Evolutionary conservation across 805 yeast species (phyloP).

Genomic region (Ogataea ganodermae): DNA sequence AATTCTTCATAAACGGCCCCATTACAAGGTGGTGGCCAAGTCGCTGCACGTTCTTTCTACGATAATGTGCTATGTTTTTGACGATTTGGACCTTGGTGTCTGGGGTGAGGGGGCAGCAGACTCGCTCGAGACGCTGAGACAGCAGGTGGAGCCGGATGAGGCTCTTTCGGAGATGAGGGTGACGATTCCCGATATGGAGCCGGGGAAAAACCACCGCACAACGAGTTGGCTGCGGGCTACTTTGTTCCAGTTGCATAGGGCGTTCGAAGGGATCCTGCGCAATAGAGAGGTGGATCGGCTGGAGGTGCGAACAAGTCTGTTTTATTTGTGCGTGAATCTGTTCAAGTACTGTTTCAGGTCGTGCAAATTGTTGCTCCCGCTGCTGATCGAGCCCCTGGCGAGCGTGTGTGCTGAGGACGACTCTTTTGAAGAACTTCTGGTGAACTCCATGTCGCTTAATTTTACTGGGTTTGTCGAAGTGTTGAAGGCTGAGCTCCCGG

Average conservation of each 20-base stretch:
- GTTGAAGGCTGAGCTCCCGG: conserved; percentile 13
- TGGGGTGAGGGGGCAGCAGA: conserved; percentile 7
- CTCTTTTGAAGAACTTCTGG: conserved; percentile 8
- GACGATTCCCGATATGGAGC: conserved; percentile 18
- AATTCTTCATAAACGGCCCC: conserved; percentile 36
- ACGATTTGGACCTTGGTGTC: conserved; percentile 41
- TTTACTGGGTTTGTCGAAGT: conserved; percentile 10
- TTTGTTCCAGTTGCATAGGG: conserved; percentile 48
- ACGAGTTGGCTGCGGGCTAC: conserved; percentile 59
- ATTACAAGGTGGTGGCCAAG: conserved; percentile 39
- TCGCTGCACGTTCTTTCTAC: conserved; percentile 34
- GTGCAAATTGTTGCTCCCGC: conserved; percentile 39
- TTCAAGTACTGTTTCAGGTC: conserved; percentile 37
- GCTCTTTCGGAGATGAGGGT: conserved; percentile 14
- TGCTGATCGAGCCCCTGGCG: conserved; percentile 35
- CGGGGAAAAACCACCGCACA: conserved; percentile 38
- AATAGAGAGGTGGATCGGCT: conserved; percentile 26
- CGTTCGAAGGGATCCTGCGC: conserved; percentile 40
- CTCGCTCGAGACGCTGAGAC: conserved; percentile 20
- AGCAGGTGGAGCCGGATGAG: background rate
- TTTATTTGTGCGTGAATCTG: conserved; percentile 34
- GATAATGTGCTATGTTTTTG: conserved; percentile 40
- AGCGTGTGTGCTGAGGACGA: conserved; percentile 22
- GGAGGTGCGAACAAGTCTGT: conserved; percentile 38
- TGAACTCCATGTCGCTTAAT: conserved; percentile 22